phyloP scores from a whole-genome alignment of 2,329 filamentous ascomycete genomes.

The Rhynchosporium graminicola region DNA sequence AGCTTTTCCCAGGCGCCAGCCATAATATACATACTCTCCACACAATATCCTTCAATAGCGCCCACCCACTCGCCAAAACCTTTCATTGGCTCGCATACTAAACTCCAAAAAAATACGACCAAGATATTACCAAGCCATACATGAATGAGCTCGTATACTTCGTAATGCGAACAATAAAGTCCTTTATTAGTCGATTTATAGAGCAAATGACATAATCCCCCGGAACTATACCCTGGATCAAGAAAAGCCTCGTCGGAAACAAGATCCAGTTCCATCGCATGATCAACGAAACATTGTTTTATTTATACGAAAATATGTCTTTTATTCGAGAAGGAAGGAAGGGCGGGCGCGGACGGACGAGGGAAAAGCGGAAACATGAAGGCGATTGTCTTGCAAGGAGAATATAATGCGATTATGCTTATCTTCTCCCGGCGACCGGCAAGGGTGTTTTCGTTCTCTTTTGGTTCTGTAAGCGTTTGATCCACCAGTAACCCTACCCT shows the following conservation, averaged over 20 bases:
- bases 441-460: neutral
- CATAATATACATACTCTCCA: slow-evolving; percentile 3
- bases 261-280: neutral
- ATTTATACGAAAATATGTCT: neutral
- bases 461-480: neutral
- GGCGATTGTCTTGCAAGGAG: slow-evolving; percentile 1
- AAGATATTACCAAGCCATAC: neutral
- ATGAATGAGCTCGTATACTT: neutral
- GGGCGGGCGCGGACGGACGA: neutral
- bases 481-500: neutral
- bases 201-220: neutral
- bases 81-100: slow-evolving; percentile 8
- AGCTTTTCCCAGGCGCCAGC: neutral
- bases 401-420: slow-evolving; percentile 6
- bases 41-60: slow-evolving; percentile 4
- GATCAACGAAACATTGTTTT: neutral
- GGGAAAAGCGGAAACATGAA: neutral
- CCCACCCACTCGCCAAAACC: slow-evolving; percentile 1
- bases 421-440: slow-evolving; percentile 2
- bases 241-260: neutral
- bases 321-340: neutral
- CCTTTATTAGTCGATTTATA: neutral
- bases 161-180: neutral
- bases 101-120: neutral
- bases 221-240: neutral